These are phyloP conservation scores for Dictyostelium capitatum DNA, from an alignment of 78 protist genomes.

Conservation along the genomic window DNA sequence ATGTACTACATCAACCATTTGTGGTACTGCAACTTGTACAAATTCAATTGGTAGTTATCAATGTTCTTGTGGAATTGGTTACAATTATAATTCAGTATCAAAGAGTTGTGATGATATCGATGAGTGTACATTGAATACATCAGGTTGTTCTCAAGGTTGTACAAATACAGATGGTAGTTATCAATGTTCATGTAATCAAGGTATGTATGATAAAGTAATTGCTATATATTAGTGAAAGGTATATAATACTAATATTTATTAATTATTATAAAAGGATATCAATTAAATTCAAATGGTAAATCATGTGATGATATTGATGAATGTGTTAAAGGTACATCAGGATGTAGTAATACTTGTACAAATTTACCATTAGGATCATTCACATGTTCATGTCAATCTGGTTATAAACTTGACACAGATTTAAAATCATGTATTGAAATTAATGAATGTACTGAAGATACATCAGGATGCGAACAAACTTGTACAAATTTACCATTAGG, in stretches of 20 bases:
- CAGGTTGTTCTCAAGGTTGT: not conserved
- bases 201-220: too few species aligned
- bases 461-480: not conserved
- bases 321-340: too few species aligned
- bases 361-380: too few species aligned
- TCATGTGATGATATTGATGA: too few species aligned
- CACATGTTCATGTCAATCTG: too few species aligned
- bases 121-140: not conserved
- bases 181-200: not conserved
- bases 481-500: not conserved
- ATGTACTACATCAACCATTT: not conserved
- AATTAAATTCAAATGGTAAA: too few species aligned
- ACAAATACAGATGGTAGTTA: not conserved
- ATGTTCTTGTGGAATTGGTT: not conserved
- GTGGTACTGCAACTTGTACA: not conserved
- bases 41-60: not conserved
- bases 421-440: too few species aligned
- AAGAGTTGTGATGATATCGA: not conserved
- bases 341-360: too few species aligned
- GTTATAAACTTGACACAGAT: too few species aligned
- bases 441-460: not conserved
- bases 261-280: too few species aligned
- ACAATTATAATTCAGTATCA: not conserved
- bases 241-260: too few species aligned
- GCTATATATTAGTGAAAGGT: too few species aligned